Evolutionary conservation across 352 stramenopile species (phyloP).

Genomic region (Globisporangium paroecandrum): DNA sequence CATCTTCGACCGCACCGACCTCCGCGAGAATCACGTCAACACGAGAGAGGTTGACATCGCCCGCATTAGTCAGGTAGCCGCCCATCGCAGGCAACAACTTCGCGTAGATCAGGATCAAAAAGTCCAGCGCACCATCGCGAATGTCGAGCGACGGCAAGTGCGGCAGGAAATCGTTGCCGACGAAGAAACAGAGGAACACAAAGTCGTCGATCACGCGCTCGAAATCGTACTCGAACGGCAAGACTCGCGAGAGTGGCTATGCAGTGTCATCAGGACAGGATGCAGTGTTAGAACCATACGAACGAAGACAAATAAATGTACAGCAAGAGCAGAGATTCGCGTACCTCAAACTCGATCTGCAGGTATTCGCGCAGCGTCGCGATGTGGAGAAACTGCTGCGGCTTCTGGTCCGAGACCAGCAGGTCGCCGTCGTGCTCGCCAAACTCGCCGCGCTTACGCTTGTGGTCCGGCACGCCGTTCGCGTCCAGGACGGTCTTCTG

Average conservation of each 20-base stretch:
- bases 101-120: slow-evolving; percentile 97
- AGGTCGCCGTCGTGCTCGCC: slow-evolving; percentile 75
- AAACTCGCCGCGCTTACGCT: slow-evolving; percentile 80
- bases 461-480: slow-evolving; percentile 68
- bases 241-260: slow-evolving; percentile 43
- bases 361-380: slow-evolving; percentile 93
- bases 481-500: slow-evolving; percentile 65
- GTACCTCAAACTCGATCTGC: slow-evolving; percentile 88
- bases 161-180: slow-evolving; percentile 99
- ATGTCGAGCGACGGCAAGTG: slow-evolving; percentile 98
- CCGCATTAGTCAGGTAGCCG: slow-evolving; percentile 96
- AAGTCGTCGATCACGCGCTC: slow-evolving; percentile 99
- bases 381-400: slow-evolving; percentile 93
- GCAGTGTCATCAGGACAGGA: background rate
- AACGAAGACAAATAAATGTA: background rate
- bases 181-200: slow-evolving; percentile 99
- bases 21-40: slow-evolving; percentile 96
- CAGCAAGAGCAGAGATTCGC: background rate
- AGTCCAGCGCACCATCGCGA: slow-evolving; percentile 97
- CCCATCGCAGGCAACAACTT: slow-evolving; percentile 74
- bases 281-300: background rate
- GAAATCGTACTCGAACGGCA: slow-evolving; percentile 96
- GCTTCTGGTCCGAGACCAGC: slow-evolving; percentile 87
- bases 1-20: slow-evolving; percentile 95
- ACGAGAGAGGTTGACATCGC: slow-evolving; percentile 91